phyloP scores from a whole-genome alignment of 1,284 basidiomycete genomes.

The Puccinia triticina region DNA sequence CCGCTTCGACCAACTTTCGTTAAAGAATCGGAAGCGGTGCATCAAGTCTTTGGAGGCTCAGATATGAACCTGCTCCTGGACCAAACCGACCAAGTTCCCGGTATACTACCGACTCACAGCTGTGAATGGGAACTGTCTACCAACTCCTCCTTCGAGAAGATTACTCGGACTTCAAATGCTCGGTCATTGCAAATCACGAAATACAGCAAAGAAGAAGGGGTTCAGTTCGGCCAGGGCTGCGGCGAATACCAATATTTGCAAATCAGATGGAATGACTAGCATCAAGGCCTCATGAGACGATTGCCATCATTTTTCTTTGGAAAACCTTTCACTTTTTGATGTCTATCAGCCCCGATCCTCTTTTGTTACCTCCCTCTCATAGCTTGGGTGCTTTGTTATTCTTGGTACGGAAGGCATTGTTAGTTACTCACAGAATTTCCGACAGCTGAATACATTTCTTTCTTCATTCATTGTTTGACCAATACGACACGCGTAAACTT shows the following conservation, averaged over 20 bases:
- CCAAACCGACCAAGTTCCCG: slow-evolving; percentile 7
- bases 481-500: too few relatives aligned
- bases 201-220: slow-evolving; percentile 31
- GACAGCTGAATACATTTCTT: background rate
- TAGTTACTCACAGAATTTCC: background rate
- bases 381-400: too few relatives aligned
- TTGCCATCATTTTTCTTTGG: background rate
- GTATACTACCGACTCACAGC: slow-evolving; percentile 8
- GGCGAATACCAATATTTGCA: slow-evolving; percentile 37
- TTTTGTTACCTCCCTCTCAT: background rate
- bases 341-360: background rate
- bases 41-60: slow-evolving; percentile 29
- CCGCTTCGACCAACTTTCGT: slow-evolving; percentile 38
- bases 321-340: background rate
- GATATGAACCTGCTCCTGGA: slow-evolving; percentile 31
- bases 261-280: slow-evolving; percentile 17
- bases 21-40: slow-evolving; percentile 26
- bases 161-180: background rate
- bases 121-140: slow-evolving; percentile 22
- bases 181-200: background rate
- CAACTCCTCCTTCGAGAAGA: background rate
- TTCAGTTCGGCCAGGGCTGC: slow-evolving; percentile 32
- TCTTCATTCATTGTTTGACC: background rate
- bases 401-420: too few relatives aligned
- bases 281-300: background rate